phyloP scores from a whole-genome alignment of 768 basidiomycete species.

The Trametes gibbosa region DNA sequence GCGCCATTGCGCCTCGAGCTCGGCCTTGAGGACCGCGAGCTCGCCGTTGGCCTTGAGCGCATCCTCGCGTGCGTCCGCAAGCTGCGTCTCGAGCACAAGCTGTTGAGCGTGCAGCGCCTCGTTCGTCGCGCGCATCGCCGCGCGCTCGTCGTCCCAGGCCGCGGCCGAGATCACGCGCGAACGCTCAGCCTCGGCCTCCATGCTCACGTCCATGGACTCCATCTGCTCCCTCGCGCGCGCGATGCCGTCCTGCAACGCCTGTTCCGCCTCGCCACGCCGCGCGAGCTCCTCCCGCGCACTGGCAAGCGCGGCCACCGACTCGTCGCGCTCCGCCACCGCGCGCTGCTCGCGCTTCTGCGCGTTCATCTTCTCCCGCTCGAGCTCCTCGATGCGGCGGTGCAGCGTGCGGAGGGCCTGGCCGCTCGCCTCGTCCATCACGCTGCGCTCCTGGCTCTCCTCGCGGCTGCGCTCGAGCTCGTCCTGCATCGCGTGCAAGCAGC shows the following conservation, averaged over 20 bases:
- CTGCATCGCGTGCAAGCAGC: constrained; percentile 62
- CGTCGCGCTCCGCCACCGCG: constrained; percentile 43
- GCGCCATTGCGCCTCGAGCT: constrained; percentile 72
- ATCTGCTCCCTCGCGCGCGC: constrained; percentile 58
- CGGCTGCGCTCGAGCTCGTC: constrained; percentile 87
- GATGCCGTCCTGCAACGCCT: constrained; percentile 52
- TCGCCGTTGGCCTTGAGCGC: constrained; percentile 30
- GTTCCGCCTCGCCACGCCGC: constrained; percentile 51
- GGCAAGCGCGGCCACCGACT: constrained; percentile 42
- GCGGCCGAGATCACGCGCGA: constrained; percentile 35
- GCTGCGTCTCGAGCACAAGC: constrained; percentile 39
- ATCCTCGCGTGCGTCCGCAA: constrained; percentile 37
- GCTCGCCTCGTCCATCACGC: constrained; percentile 82
- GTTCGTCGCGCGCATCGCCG: constrained; percentile 41
- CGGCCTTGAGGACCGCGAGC: constrained; percentile 46
- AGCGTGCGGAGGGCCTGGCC: constrained; percentile 76
- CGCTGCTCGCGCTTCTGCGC: constrained; percentile 31
- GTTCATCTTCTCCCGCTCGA: constrained; percentile 65
- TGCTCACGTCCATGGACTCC: constrained; percentile 42
- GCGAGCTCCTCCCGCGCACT: constrained; percentile 44
- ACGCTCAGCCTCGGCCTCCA: constrained; percentile 37
- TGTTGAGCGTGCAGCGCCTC: constrained; percentile 46
- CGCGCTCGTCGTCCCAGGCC: constrained; percentile 52
- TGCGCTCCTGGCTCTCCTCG: constrained; percentile 76
- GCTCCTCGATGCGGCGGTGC: constrained; percentile 73